Evolutionary conservation across 805 yeast species (phyloP).

Genomic region (Lachancea mirantina): DNA sequence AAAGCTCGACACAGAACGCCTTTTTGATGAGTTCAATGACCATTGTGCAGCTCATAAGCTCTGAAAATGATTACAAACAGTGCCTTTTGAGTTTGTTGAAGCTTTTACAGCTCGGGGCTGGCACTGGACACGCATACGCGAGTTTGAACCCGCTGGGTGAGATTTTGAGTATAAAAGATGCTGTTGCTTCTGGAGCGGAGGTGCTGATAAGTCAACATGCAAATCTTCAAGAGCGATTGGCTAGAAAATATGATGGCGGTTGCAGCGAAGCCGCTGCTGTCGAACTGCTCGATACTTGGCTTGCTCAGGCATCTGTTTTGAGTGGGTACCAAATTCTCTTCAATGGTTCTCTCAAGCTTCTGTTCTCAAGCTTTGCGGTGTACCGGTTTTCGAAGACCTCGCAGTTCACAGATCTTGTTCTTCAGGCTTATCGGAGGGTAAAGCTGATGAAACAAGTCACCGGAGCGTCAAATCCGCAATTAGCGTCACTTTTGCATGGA

Average conservation of each 20-base stretch:
- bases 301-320: constrained; percentile 7
- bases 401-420: constrained; percentile 6
- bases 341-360: constrained; percentile 10
- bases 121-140: no score
- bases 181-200: no score
- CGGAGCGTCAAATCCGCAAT: constrained; percentile 4
- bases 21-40: no score
- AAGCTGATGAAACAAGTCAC: not conserved
- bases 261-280: constrained; percentile 3
- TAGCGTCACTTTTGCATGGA: constrained; percentile 13
- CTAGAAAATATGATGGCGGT: not conserved
- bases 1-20: no score
- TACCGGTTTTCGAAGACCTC: constrained; percentile 14
- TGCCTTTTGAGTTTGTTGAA: no score
- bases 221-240: constrained; percentile 3
- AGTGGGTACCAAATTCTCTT: constrained; percentile 12
- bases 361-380: constrained; percentile 12
- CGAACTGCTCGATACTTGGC: constrained; percentile 3
- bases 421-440: constrained; percentile 4
- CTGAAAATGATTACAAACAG: no score
- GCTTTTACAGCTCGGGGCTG: no score
- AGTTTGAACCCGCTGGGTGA: constrained; percentile 7
- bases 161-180: no score
- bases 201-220: not conserved
- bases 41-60: no score